phyloP scores from a whole-genome alignment of 2,329 filamentous ascomycete species.

The Pseudocercospora cruenta region DNA sequence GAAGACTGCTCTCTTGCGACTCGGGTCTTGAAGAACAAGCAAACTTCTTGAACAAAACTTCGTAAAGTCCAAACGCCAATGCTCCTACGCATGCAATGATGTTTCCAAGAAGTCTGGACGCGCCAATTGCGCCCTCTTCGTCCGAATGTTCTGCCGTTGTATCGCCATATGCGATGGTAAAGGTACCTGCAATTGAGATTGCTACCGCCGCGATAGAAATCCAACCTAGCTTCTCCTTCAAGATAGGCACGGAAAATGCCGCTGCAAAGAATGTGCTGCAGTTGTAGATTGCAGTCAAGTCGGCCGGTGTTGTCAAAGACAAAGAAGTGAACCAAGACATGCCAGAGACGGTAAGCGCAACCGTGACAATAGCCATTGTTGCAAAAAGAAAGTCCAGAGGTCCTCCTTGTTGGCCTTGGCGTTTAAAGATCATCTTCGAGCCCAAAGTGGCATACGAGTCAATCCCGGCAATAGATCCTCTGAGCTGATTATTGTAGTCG shows the following conservation, averaged over 20 bases:
- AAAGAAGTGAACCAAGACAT: slow-evolving; percentile 38
- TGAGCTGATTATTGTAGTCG: slow-evolving; percentile 38
- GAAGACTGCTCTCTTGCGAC: slow-evolving; percentile 32
- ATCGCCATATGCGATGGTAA: slow-evolving; percentile 41
- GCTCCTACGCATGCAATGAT: slow-evolving; percentile 37
- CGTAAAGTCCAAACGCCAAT: slow-evolving; percentile 40
- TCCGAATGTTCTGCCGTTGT: slow-evolving; percentile 24
- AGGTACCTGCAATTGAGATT: slow-evolving; percentile 38
- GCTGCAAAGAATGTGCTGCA: slow-evolving; percentile 42
- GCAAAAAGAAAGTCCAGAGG: slow-evolving; percentile 38
- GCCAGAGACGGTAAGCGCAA: slow-evolving; percentile 37
- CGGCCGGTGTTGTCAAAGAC: slow-evolving; percentile 38
- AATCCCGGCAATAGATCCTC: slow-evolving; percentile 34
- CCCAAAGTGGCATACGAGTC: slow-evolving; percentile 36
- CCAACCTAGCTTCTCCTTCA: slow-evolving; percentile 36
- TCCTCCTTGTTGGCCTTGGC: slow-evolving; percentile 30
- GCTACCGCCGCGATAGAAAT: slow-evolving; percentile 35
- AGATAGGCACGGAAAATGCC: slow-evolving; percentile 37
- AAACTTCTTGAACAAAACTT: slow-evolving; percentile 42
- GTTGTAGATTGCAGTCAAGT: slow-evolving; percentile 42
- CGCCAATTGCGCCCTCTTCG: slow-evolving; percentile 30
- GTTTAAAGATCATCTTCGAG: slow-evolving; percentile 31
- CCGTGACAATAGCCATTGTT: slow-evolving; percentile 36
- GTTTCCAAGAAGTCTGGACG: slow-evolving; percentile 36
- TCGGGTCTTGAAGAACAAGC: slow-evolving; percentile 35